A percentile compares a stretch with the other conserved stretches of the same genome.
phyloP scores from a whole-genome alignment of 1,284 basidiomycete genomes.

The Tylopilus sp. region DNA sequence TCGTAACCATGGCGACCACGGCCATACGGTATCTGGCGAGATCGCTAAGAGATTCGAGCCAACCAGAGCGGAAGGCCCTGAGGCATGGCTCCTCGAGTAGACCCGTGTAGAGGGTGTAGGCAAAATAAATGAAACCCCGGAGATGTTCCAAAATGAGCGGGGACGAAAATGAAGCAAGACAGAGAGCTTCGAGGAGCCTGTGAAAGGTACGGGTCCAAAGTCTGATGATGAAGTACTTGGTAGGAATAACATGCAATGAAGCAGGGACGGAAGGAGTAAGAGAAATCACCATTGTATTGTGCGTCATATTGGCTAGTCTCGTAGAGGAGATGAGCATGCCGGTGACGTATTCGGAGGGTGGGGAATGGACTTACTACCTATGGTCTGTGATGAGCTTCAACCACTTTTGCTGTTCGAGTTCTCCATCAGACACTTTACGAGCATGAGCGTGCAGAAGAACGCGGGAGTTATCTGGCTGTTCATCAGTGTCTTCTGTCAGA shows the following conservation, averaged over 20 bases:
- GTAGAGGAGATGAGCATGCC: conserved; percentile 10
- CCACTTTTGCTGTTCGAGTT: conserved; percentile 76
- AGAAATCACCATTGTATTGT: conserved; percentile 88
- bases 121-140: conserved; percentile 93
- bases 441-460: conserved; percentile 63
- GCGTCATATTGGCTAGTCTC: conserved; percentile 91
- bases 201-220: conserved; percentile 95
- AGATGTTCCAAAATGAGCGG: conserved; percentile 79
- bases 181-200: conserved; percentile 89
- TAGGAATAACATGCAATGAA: conserved; percentile 89
- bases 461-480: conserved; percentile 60
- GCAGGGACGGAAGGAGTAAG: conserved; percentile 89
- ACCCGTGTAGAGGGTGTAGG: conserved; percentile 94
- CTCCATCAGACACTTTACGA: conserved; percentile 54
- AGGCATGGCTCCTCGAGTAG: conserved; percentile 88
- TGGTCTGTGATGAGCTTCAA: conserved; percentile 72
- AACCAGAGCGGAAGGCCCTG: conserved; percentile 78
- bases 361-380: conserved; percentile 63
- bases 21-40: conserved; percentile 96
- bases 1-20: conserved; percentile 79
- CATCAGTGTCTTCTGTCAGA: conserved; percentile 69
- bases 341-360: conserved; percentile 9
- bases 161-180: conserved; percentile 79
- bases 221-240: conserved; percentile 93
- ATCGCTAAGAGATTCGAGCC: conserved; percentile 98